These are phyloP conservation scores for Fomitopsis schrenkii DNA, from an alignment of 1,284 basidiomycete species.

Conservation along the genomic window DNA sequence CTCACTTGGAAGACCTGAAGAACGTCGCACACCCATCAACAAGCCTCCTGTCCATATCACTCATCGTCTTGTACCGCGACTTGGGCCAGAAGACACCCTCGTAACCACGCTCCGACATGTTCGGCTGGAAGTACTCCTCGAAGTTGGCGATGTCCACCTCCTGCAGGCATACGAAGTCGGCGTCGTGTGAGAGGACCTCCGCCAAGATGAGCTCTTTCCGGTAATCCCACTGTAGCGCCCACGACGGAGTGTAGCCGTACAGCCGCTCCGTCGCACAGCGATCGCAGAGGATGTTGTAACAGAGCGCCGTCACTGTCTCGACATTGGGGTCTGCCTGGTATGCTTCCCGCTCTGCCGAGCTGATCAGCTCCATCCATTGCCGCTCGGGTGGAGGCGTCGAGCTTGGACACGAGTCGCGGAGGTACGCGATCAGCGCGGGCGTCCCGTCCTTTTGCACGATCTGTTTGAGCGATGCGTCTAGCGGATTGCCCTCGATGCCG, in stretches of 20 bases:
- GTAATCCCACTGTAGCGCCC: conserved; percentile 96
- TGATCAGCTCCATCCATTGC: conserved; percentile 75
- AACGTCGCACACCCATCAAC: conserved; percentile 99
- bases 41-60: conserved; percentile 76
- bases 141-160: conserved; percentile 95
- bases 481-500: conserved; percentile 94
- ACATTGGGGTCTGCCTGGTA: conserved; percentile 50
- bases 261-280: conserved; percentile 85
- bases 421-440: conserved; percentile 78
- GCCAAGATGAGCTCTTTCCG: conserved; percentile 88
- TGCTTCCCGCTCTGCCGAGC: conserved; percentile 63
- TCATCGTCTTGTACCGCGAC: conserved; percentile 92
- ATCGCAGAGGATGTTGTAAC: conserved; percentile 96
- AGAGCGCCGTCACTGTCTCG: conserved; percentile 80
- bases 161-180: conserved; percentile 92
- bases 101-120: conserved; percentile 78
- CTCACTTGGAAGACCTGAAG: conserved; percentile 87
- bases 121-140: conserved; percentile 88
- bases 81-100: conserved; percentile 95
- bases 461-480: conserved; percentile 74
- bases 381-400: conserved; percentile 83
- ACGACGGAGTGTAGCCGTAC: conserved; percentile 96
- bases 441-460: conserved; percentile 95
- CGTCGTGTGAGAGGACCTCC: conserved; percentile 80
- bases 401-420: conserved; percentile 86